Evolutionary conservation across 2,329 filamentous ascomycete genomes (phyloP), one percentile per base, ranked within the genome.

Genomic region (Colletotrichum musae): DNA sequence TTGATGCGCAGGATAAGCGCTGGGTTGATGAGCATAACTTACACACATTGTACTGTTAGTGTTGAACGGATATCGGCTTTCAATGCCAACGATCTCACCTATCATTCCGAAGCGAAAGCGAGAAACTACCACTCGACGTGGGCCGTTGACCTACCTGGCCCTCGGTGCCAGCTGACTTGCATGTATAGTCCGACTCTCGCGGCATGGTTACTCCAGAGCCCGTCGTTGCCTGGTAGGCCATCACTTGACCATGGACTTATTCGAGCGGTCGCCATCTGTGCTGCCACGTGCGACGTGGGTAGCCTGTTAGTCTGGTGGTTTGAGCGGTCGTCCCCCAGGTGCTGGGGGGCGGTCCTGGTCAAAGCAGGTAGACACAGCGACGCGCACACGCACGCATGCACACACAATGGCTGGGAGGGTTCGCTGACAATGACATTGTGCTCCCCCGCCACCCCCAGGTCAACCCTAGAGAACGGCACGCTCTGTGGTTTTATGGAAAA

Each of bases 1-100:
- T 43, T 36, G 41, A 13, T 12, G 24, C 47, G 58, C 58, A 32
- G 18, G 59, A 15, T 15, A 24, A 21, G 21, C 51, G 53, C 64
- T 7, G 58, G 28, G 18, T 51, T 67, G 56, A 36, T 43, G 45
- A 45, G 18, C 47, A 63, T 57, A 21, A 47, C 51, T 62, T 57
- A 52, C 24, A 12, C 32, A 36, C 32, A 16, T 26, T 18, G 51
- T 47, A 67, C 10, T 63, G 51, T 52, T 67, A 67, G 58, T 67
- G 32, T 63, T 13, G 36, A 57, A 18, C 41, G 6, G 16, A 16
- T 43, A 15, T 43, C 10, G 41, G 16, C 41, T 43, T 36, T 43
- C 10, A 43, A 43, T 43, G 41, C 41, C 16, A 43, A 36, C 32
- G 32, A 36, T 36, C 3, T 36, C 9, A 36, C 32, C 32, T 7